Percentiles rank a stretch among this genome's conserved stretches.
These are phyloP conservation scores for Komagataella ulmi DNA, from an alignment of 805 yeast species.

Conservation along the genomic window DNA sequence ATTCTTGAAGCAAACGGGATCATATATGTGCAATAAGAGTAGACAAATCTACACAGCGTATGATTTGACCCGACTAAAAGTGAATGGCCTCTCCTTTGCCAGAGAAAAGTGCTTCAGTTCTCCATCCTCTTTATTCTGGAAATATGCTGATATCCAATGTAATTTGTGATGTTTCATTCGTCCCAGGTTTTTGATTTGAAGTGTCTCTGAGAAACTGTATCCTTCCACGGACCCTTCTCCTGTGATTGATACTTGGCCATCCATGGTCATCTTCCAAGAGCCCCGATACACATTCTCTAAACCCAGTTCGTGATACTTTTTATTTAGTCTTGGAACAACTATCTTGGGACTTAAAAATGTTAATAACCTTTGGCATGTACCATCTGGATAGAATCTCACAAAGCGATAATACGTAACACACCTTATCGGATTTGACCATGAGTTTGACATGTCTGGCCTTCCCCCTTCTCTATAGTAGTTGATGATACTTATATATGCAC, in stretches of 20 bases:
- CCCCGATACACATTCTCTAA: constrained; percentile 31
- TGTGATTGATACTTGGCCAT: constrained; percentile 36
- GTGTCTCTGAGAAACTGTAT: constrained; percentile 50
- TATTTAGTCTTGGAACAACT: constrained; percentile 44
- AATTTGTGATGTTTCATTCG: constrained; percentile 54
- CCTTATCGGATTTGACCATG: constrained; percentile 66
- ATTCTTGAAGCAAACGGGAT: constrained; percentile 28
- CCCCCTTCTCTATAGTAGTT: constrained; percentile 80
- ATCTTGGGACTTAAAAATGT: constrained; percentile 59
- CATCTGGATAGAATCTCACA: constrained; percentile 68
- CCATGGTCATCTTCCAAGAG: constrained; percentile 42
- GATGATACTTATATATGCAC: constrained; percentile 76
- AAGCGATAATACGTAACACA: constrained; percentile 85
- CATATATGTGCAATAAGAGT: not conserved
- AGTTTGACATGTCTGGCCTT: constrained; percentile 44
- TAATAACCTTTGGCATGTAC: constrained; percentile 55
- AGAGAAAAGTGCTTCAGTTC: constrained; percentile 42
- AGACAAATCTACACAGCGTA: constrained; percentile 7
- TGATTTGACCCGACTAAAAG: constrained; percentile 51
- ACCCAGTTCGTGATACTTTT: constrained; percentile 15
- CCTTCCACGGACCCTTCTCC: constrained; percentile 45
- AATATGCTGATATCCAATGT: constrained; percentile 56
- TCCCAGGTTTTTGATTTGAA: constrained; percentile 48
- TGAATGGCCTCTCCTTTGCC: constrained; percentile 67
- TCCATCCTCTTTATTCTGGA: constrained; percentile 38